Evolutionary conservation across 2,329 filamentous ascomycete genomes (phyloP), one percentile per base, ranked within the genome.

Genomic region (Coleophoma crateriformis): DNA sequence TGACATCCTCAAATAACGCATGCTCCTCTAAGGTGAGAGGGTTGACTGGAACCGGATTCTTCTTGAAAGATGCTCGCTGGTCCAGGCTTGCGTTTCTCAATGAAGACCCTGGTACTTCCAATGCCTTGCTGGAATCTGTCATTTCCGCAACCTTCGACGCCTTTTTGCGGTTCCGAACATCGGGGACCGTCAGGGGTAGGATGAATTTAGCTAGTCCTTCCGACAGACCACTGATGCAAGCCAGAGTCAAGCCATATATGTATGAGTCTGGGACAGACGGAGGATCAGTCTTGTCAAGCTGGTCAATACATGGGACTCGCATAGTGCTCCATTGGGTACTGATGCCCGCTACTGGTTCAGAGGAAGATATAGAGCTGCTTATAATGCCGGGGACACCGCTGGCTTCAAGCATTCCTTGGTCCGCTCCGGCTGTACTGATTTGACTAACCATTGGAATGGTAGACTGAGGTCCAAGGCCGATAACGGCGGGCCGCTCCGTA

Each of bases 181-280:
- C 89, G 5, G 90, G 86, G 1, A 96, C 88, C 0, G 94, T 96
- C 35, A 99, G 71, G 1, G 94, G 94, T 13, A 99, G 76, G 43
- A 97, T 87, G 58, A 96, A 95, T 64, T 92, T 96, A 32, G 92
- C 94, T 15, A 99, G 74, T 2, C 89, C 90, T 62, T 99, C 94
- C 0, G 92, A 95, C 45, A 99, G 79, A 1, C 85, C 90, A 41
- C 88, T 92, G 52, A 99, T 86, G 62, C 92, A 97, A 2, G 88
- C 87, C 39, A 99, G 71, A 1, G 92, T 88, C 44, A 99, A 74
- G 54, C 87, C 90, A 68, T 96, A 97, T 7, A 96, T 79, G 61
- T 99, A 99, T 0, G 94, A 96, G 53, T 96, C 92, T 0, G 94
- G 94, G 19, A 95, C 80, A 0, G 74, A 60, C 4, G 92, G 90